Evolutionary conservation across 225 moss, liverwort and hornwort species (phyloP), one percentile per base, ranked within the genome.

Genomic region (Takakia lepidozioides): DNA sequence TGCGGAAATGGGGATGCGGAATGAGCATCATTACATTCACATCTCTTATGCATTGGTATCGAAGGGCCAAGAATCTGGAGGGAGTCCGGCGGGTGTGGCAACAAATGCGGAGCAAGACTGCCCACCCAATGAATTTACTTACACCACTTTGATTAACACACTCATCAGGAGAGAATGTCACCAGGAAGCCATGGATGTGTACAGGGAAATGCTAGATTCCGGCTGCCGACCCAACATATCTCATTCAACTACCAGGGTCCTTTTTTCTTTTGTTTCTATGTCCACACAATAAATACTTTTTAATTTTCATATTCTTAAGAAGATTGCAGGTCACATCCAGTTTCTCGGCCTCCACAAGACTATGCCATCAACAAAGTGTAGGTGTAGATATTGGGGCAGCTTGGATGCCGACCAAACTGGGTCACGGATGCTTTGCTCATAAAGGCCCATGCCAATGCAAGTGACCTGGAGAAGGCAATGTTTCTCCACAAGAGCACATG

Each of bases 211-310:
- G 90, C 74, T 83, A 52, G 46, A 68, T 46, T 64, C 60, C 21
- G 81, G 73, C 8, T 78, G 65, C 27, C 86, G 70, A 22, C 90
- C 86, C 6, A 91, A 91, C 54, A 60, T 91, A 4, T 72, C 60
- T 27, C 86, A 83, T 5, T 88, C n/a, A n/a, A n/a, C n/a, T n/a
- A n/a, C n/a, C n/a, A n/a, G n/a, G n/a, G n/a, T n/a, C n/a, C n/a
- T n/a, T n/a, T n/a, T n/a, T n/a, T n/a, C n/a, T n/a, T n/a, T n/a
- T n/a, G n/a, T n/a, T n/a, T n/a, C n/a, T n/a, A n/a, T n/a, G n/a
- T 91, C 9, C 70, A 64, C 60, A 86, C 86, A 9, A 81, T 78
- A 68, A 82, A 75, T 42, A 78, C 82, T 7, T 39, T 85, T n/a
- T n/a, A n/a, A n/a, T 43, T 76, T 85, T 54, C 72, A 69, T 42